Base-by-base conservation (phyloP, 495 filamentous ascomycete genomes). In the Aspergillus taichungensis region DNA sequence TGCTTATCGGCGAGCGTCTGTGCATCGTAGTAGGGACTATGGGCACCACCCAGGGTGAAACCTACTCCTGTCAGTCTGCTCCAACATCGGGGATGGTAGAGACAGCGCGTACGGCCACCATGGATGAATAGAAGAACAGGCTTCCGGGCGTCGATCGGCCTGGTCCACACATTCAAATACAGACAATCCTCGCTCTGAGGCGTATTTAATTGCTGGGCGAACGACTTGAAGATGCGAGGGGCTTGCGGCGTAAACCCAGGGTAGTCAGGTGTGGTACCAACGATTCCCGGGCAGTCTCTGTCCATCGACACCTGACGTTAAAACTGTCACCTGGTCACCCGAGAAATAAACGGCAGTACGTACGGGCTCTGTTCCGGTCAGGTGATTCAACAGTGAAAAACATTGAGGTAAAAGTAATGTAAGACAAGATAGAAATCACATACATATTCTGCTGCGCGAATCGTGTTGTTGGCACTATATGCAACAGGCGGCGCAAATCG, bases 161-260 rank as follows among this genome's bases (percentile, higher is more conserved):
- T 64, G 4, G 66, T 57, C 68, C 69, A 75, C 12, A 75, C 51
- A 46, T 75, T 74, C 37, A 75, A 46, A 27, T 59, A 62, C 43
- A 75, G 57, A 38, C 72, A 75, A 47, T 74, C 72, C 48, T 74
- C 69, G 45, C 56, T 58, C 37, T 61, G 52, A 7, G 54, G 18
- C 13, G 40, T 57, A 35, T 36, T 54, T 14, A n/a, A 30, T 29
- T 48, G 46, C 14, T 33, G 52, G 3, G 51, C 48, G 34, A 69
- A 68, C 7, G 50, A 34, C 11, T 52, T 49, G 9, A 65, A 40
- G 24, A 69, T 56, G n/a, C 37, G 47, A 9, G 39, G 36, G 13
- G 45, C 54, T 38, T 64, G 56, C 8, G 53, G 50, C 12, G 56
- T 67, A n/a, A 48, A 50, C 30, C 50, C 53, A 5, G 63, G 63